phyloP scores from a whole-genome alignment of 1,139 yeast species.

The Geotrichum klebahnii region DNA sequence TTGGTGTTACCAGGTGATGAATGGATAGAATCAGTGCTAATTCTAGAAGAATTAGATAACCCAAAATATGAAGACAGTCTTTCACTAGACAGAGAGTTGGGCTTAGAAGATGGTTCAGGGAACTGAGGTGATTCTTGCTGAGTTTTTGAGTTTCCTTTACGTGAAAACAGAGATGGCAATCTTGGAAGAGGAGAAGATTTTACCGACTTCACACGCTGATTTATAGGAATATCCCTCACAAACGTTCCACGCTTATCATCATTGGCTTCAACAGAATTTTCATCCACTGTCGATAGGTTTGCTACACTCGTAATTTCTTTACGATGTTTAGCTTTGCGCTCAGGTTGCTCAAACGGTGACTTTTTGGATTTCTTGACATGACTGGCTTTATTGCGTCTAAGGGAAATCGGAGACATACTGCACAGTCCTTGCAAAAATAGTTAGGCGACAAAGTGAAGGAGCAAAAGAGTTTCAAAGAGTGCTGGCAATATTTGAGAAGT shows the following conservation, averaged over 20 bases:
- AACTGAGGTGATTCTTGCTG: not conserved
- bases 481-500: too few relatives aligned
- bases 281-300: conserved; percentile 1
- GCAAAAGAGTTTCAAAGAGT: too few relatives aligned
- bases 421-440: too few relatives aligned
- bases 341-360: too few relatives aligned
- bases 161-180: not conserved
- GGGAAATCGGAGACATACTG: too few relatives aligned
- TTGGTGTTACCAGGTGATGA: not conserved
- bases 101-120: not conserved
- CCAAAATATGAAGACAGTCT: not conserved
- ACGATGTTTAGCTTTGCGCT: too few relatives aligned
- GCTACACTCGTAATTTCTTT: too few relatives aligned
- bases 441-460: too few relatives aligned
- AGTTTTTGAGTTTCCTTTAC: not conserved
- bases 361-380: too few relatives aligned
- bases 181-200: not conserved
- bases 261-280: not conserved
- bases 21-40: not conserved
- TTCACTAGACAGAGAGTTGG: not conserved
- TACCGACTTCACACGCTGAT: not conserved
- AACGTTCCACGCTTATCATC: not conserved
- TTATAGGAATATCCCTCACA: too few relatives aligned
- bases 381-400: too few relatives aligned
- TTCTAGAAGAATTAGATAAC: not conserved